Evolutionary conservation across 1,284 basidiomycete genomes (phyloP).

Genomic region (Phlebopus sp.): DNA sequence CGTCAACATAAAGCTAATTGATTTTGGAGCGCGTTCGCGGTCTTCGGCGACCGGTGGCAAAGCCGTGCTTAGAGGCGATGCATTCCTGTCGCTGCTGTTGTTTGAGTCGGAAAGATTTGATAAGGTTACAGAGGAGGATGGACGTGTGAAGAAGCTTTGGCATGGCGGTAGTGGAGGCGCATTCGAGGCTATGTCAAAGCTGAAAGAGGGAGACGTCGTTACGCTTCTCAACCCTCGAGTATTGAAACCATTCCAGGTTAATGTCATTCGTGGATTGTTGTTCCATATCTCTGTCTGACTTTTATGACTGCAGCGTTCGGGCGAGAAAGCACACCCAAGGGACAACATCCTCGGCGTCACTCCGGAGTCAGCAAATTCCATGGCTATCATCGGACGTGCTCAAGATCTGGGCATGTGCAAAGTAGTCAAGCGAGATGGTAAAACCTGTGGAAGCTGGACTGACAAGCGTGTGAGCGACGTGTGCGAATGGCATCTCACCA

Average conservation of each 20-base stretch:
- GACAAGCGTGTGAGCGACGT: slow-evolving; percentile 80
- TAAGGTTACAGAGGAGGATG: slow-evolving; percentile 45
- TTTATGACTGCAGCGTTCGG: slow-evolving; percentile 38
- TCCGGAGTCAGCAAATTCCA: slow-evolving; percentile 75
- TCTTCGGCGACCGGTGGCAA: slow-evolving; percentile 55
- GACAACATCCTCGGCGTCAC: slow-evolving; percentile 86
- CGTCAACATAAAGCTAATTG: slow-evolving; percentile 83
- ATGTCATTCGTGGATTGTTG: slow-evolving; percentile 17
- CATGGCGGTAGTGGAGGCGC: slow-evolving; percentile 89
- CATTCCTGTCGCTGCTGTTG: slow-evolving; percentile 76
- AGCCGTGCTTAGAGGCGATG: slow-evolving; percentile 71
- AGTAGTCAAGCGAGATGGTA: slow-evolving; percentile 76
- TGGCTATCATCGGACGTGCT: slow-evolving; percentile 84
- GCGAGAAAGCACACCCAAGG: slow-evolving; percentile 62
- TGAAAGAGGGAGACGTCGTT: slow-evolving; percentile 86
- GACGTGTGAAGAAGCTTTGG: slow-evolving; percentile 63
- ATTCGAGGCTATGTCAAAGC: slow-evolving; percentile 83
- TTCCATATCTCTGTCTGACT: slow-evolving; percentile 2
- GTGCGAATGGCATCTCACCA: slow-evolving; percentile 88
- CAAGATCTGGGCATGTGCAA: slow-evolving; percentile 83
- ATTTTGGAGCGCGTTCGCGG: slow-evolving; percentile 64
- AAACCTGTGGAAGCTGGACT: slow-evolving; percentile 81
- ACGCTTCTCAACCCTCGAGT: slow-evolving; percentile 88
- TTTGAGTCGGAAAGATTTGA: slow-evolving; percentile 84
- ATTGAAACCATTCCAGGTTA: slow-evolving; percentile 79